Conservation (phyloP, 1,284 basidiomycete species). For the Apiotrichum brassicae region DNA sequence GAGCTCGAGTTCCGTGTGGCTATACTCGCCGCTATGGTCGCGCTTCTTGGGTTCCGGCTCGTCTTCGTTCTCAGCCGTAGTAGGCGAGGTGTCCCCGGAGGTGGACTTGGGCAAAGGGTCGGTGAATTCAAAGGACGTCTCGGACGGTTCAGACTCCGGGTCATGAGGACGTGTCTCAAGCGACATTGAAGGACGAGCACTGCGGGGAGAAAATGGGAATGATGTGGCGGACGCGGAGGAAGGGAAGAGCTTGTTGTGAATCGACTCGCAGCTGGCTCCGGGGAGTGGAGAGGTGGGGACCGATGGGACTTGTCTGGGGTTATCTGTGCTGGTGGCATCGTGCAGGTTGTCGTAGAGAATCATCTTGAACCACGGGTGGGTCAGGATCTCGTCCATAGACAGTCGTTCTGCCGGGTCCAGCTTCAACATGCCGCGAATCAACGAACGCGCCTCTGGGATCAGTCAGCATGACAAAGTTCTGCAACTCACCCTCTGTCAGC, state of each 20-base stretch:
- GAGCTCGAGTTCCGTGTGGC: conserved; percentile 30
- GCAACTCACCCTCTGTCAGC: conserved; percentile 66
- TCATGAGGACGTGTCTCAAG: conserved; percentile 9
- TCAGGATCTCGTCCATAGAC: conserved; percentile 76
- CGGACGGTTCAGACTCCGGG: conserved; percentile 26
- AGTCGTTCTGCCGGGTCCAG: conserved; percentile 69
- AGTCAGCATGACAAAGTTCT: background rate
- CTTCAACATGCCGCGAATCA: conserved; percentile 73
- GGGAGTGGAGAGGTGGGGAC: conserved; percentile 11
- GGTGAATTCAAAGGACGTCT: conserved; percentile 33
- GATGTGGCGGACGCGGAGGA: conserved; percentile 11
- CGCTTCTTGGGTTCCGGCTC: conserved; percentile 13
- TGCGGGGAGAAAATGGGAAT: conserved; percentile 23
- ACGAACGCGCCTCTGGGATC: conserved; percentile 65
- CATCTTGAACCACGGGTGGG: conserved; percentile 83
- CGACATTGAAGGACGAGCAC: conserved; percentile 12
- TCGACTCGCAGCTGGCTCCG: background rate
- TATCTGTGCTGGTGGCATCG: conserved; percentile 22
- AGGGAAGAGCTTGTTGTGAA: background rate
- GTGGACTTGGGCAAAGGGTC: conserved; percentile 17
- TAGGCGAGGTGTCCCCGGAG: conserved; percentile 39
- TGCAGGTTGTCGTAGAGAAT: conserved; percentile 42
- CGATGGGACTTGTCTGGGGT: conserved; percentile 1
- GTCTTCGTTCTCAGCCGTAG: conserved; percentile 39
- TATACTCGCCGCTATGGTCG: conserved; percentile 33